These are phyloP conservation scores for Xylaria sp. DNA, from an alignment of 2,329 filamentous ascomycete genomes.

Conservation along the genomic window DNA sequence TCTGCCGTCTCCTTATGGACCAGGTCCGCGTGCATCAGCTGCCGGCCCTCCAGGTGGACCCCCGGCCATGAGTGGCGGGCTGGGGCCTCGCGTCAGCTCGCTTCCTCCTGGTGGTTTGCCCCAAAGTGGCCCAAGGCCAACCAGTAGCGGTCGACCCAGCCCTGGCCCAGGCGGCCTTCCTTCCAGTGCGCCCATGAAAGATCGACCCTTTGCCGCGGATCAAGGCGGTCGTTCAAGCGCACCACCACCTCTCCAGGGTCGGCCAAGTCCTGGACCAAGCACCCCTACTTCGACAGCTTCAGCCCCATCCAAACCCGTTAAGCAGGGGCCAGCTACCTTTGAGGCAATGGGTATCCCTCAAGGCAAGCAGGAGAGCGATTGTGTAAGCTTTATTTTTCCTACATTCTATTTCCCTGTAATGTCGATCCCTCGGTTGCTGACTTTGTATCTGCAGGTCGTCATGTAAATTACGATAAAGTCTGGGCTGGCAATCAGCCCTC, in stretches of 20 bases:
- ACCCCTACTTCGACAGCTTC: conserved; percentile 45
- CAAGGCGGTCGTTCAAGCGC: conserved; percentile 52
- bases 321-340: conserved; percentile 88
- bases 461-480: conserved; percentile 22
- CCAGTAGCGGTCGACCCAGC: conserved; percentile 41
- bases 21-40: conserved; percentile 51
- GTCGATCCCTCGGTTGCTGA: conserved; percentile 8
- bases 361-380: conserved; percentile 86
- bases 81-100: conserved; percentile 43
- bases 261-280: conserved; percentile 48
- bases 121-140: conserved; percentile 45
- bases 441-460: conserved; percentile 26
- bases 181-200: conserved; percentile 40
- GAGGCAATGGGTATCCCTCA: conserved; percentile 97
- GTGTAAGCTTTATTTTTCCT: conserved; percentile 69
- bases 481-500: not conserved
- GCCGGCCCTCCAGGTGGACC: conserved; percentile 37
- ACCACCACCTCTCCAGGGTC: conserved; percentile 48
- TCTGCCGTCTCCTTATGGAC: conserved; percentile 45
- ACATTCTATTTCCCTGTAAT: not conserved
- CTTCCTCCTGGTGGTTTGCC: conserved; percentile 47
- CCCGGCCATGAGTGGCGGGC: conserved; percentile 48
- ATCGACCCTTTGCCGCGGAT: conserved; percentile 44
- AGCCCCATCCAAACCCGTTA: conserved; percentile 55
- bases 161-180: conserved; percentile 32